A percentile compares a stretch with the other conserved stretches of the same genome.
phyloP scores from a whole-genome alignment of 805 yeast genomes.

The Candida xiaguanensis region DNA sequence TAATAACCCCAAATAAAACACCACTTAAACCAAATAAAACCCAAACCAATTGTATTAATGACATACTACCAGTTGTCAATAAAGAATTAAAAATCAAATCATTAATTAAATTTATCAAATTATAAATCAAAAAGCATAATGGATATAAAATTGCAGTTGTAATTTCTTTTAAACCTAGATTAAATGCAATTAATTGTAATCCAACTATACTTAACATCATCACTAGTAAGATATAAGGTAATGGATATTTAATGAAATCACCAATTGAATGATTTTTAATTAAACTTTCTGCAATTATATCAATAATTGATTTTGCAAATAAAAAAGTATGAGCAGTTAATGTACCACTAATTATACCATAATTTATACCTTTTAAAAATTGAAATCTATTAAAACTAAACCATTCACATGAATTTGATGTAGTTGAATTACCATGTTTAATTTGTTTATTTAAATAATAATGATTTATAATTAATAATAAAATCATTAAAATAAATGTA shows the following conservation, averaged over 20 bases:
- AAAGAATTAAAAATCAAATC: slow-evolving; percentile 58
- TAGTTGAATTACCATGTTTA: background rate
- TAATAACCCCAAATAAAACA: slow-evolving; percentile 64
- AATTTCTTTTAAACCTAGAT: slow-evolving; percentile 64
- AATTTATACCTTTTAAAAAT: slow-evolving; percentile 53
- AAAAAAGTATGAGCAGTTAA: slow-evolving; percentile 82
- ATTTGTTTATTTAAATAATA: slow-evolving; percentile 14
- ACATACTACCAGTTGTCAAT: slow-evolving; percentile 38
- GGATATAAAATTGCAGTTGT: slow-evolving; percentile 83
- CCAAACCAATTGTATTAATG: slow-evolving; percentile 47
- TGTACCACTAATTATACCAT: slow-evolving; percentile 69
- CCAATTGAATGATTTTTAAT: slow-evolving; percentile 14
- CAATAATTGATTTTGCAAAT: slow-evolving; percentile 81
- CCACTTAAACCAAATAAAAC: slow-evolving; percentile 46
- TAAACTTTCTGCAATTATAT: slow-evolving; percentile 51
- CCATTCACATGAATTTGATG: background rate
- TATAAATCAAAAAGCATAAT: slow-evolving; percentile 78
- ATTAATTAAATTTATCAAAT: slow-evolving; percentile 52
- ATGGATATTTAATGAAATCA: slow-evolving; percentile 19
- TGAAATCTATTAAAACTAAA: slow-evolving; percentile 15
- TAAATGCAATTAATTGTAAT: slow-evolving; percentile 67
- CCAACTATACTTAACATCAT: slow-evolving; percentile 62
- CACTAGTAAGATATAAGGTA: slow-evolving; percentile 42
- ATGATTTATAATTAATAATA: slow-evolving; percentile 23
- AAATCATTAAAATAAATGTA: slow-evolving; percentile 27